Percentiles rank a stretch among this genome's conserved stretches.
Evolutionary conservation across 2,329 filamentous ascomycete species (phyloP).

Genomic region (Stachybotrys chartarum): DNA sequence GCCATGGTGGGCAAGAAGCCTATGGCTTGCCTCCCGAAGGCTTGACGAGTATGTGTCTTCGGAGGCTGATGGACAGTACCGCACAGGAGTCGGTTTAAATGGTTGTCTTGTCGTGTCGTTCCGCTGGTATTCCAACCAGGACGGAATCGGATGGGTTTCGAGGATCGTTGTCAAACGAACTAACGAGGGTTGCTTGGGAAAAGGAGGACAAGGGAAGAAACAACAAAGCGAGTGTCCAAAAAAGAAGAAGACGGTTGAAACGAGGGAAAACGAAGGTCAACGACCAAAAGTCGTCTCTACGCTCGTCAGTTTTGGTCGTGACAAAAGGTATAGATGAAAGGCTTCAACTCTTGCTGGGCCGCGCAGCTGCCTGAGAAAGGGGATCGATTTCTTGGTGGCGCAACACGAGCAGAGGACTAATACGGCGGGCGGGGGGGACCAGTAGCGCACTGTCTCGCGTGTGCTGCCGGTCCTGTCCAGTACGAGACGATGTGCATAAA

Average conservation of each 20-base stretch:
- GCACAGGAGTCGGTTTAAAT: too few species aligned
- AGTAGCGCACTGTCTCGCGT: conserved; percentile 5
- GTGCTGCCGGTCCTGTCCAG: not conserved
- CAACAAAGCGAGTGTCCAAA: conserved; percentile 17
- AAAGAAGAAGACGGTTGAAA: conserved; percentile 5
- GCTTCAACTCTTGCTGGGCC: not conserved
- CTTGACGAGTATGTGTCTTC: not conserved
- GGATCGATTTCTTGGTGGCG: conserved; percentile 19
- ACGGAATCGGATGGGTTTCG: not conserved
- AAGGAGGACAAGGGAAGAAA: conserved; percentile 8
- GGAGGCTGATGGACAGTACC: too few species aligned
- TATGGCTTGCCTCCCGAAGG: conserved; percentile 9
- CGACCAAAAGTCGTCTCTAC: conserved; percentile 12
- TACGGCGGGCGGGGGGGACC: conserved; percentile 7
- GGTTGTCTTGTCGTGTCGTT: not conserved
- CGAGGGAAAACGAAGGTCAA: conserved; percentile 9
- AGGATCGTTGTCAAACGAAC: not conserved
- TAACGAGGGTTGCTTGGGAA: conserved; percentile 1
- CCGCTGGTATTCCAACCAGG: not conserved
- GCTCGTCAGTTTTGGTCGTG: conserved; percentile 2
- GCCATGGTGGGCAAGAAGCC: conserved; percentile 46
- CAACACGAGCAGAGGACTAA: conserved; percentile 11
- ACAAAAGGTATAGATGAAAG: not conserved
- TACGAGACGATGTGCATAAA: not conserved
- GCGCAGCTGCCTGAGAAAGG: conserved; percentile 14